phyloP scores from a whole-genome alignment of 441 rosid species.

The Monsonia emarginata region DNA sequence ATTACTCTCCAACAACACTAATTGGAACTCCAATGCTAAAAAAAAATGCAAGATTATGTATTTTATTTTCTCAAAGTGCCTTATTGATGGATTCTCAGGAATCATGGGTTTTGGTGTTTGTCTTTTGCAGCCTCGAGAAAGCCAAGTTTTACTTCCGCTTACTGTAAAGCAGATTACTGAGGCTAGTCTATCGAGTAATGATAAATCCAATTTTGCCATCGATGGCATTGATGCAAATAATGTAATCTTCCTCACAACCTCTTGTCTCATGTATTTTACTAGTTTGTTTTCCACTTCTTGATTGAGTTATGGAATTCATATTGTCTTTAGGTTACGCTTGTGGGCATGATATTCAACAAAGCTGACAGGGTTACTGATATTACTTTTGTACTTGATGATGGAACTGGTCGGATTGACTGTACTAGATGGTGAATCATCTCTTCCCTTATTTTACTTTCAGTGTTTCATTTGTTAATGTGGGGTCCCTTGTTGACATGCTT shows the following conservation, averaged over 20 bases:
- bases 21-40: background rate
- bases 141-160: slow-evolving; percentile 62
- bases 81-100: background rate
- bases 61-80: too few species aligned
- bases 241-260: slow-evolving; percentile 28
- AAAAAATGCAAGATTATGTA: background rate
- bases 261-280: background rate
- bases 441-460: background rate
- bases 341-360: slow-evolving; percentile 59
- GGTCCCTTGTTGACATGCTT: background rate
- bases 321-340: slow-evolving; percentile 46
- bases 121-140: slow-evolving; percentile 57
- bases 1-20: background rate
- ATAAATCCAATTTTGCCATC: slow-evolving; percentile 50
- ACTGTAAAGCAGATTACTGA: slow-evolving; percentile 67
- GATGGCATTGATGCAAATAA: slow-evolving; percentile 71
- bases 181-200: slow-evolving; percentile 37
- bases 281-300: background rate
- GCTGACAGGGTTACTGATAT: slow-evolving; percentile 71
- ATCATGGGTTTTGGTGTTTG: slow-evolving; percentile 2
- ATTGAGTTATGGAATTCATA: slow-evolving; percentile 11
- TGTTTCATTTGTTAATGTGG: background rate
- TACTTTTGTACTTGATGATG: slow-evolving; percentile 65
- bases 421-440: slow-evolving; percentile 50
- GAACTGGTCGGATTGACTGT: slow-evolving; percentile 80